Conservation (phyloP, 495 filamentous ascomycete species). For the Cenococcum geophilum region DNA sequence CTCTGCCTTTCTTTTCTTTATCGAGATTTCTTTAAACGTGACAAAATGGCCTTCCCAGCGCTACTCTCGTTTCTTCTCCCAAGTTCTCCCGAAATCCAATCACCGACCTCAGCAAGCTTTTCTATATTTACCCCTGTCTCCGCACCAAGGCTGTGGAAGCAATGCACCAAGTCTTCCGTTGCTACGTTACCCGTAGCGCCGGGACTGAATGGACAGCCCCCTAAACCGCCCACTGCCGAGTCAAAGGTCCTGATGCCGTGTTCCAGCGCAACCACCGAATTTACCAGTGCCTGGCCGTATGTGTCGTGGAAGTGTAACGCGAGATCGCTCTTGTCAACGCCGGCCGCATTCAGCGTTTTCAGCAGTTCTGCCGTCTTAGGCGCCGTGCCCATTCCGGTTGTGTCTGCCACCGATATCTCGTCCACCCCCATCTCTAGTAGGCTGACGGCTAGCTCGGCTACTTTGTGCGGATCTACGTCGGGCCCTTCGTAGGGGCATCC, state of each 20-base stretch:
- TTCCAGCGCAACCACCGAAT: constrained; percentile 79
- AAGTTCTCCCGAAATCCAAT: constrained; percentile 83
- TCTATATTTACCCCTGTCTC: constrained; percentile 84
- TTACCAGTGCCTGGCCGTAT: constrained; percentile 89
- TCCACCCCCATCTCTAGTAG: constrained; percentile 93
- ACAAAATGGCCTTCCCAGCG: constrained; percentile 42
- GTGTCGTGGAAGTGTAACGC: constrained; percentile 97
- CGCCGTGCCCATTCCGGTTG: constrained; percentile 93
- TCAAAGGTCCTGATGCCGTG: constrained; percentile 88
- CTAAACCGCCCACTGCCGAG: constrained; percentile 79
- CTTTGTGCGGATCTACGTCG: constrained; percentile 66
- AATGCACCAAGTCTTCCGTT: constrained; percentile 90
- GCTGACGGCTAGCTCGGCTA: constrained; percentile 74
- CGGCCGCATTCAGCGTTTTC: constrained; percentile 63
- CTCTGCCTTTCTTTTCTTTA: neutral
- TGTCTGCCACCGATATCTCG: constrained; percentile 90
- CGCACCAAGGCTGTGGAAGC: constrained; percentile 77
- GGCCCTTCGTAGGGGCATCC: constrained; percentile 93
- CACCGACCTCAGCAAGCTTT: constrained; percentile 70
- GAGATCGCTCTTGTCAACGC: constrained; percentile 70
- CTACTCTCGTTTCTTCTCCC: constrained; percentile 50
- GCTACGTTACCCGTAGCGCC: constrained; percentile 94
- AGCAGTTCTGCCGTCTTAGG: constrained; percentile 68
- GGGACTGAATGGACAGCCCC: constrained; percentile 89
- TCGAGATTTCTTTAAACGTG: constrained; percentile 34